Conservation (phyloP, 805 yeast species). For the Pichia insulana region DNA sequence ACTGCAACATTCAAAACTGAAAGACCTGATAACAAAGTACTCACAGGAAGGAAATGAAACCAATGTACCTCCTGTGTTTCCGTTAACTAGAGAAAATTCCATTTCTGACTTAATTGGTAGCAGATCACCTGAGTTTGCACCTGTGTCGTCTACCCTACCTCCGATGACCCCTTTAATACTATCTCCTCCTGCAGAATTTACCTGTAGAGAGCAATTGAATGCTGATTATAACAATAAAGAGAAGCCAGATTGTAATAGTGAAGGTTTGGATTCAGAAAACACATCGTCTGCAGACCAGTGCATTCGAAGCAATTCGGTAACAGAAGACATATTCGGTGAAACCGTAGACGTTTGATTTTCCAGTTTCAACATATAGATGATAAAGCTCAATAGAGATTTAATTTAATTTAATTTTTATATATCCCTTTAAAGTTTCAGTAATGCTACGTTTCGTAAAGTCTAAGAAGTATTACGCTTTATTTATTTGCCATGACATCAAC, state of each 20-base stretch:
- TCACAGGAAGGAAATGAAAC: not conserved
- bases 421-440: too few species aligned
- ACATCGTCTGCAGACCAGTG: too few species aligned
- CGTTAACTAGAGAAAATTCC: constrained; percentile 18
- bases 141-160: constrained; percentile 27
- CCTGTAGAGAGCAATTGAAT: constrained; percentile 7
- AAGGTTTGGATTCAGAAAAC: too few species aligned
- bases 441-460: too few species aligned
- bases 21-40: not conserved
- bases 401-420: not conserved
- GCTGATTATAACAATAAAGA: constrained; percentile 11
- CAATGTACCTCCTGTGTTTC: not conserved
- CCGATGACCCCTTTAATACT: constrained; percentile 31
- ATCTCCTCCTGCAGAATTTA: constrained; percentile 17
- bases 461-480: not conserved
- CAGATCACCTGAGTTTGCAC: constrained; percentile 28
- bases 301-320: not conserved
- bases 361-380: not conserved
- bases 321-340: constrained; percentile 11
- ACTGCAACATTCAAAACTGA: constrained; percentile 3
- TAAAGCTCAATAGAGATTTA: not conserved
- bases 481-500: constrained; percentile 52
- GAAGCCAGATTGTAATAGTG: too few species aligned
- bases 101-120: constrained; percentile 22
- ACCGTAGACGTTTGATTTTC: constrained; percentile 7